Percentiles rank a stretch among this genome's conserved stretches.
phyloP scores from a whole-genome alignment of 129 eudicot species.

The Chrysanthemum makinoi region DNA sequence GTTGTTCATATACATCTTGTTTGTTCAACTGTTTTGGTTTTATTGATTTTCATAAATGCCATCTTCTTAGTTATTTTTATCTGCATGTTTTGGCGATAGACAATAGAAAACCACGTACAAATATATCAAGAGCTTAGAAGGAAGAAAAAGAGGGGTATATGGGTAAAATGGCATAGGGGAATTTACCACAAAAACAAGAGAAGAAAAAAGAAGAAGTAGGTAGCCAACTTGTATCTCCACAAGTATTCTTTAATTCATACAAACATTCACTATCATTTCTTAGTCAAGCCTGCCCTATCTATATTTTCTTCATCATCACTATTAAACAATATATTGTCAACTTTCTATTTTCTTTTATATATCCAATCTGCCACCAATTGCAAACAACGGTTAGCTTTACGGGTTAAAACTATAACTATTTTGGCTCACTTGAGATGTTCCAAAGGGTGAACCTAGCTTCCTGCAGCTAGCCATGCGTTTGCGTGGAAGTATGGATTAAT shows the following conservation, averaged over 20 bases:
- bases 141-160: constrained; percentile 1
- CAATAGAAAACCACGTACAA: too few relatives aligned
- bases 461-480: too few relatives aligned
- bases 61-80: too few relatives aligned
- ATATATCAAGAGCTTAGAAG: neutral
- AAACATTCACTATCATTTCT: constrained; percentile 11
- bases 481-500: too few relatives aligned
- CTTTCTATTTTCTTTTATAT: neutral
- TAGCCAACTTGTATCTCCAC: constrained; percentile 17
- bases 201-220: constrained; percentile 12
- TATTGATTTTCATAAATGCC: too few relatives aligned
- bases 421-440: too few relatives aligned
- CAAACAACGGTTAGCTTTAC: too few relatives aligned
- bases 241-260: constrained; percentile 2
- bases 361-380: neutral
- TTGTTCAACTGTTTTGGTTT: too few relatives aligned
- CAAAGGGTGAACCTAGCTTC: too few relatives aligned
- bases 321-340: neutral
- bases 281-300: constrained; percentile 32
- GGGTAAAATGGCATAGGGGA: neutral
- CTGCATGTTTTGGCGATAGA: too few relatives aligned
- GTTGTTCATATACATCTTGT: too few relatives aligned
- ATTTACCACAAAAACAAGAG: constrained; percentile 10
- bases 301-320: constrained; percentile 2
- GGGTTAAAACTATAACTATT: too few relatives aligned